Base-by-base conservation (phyloP, 2,329 filamentous ascomycete species). In the Eutypella sp. region DNA sequence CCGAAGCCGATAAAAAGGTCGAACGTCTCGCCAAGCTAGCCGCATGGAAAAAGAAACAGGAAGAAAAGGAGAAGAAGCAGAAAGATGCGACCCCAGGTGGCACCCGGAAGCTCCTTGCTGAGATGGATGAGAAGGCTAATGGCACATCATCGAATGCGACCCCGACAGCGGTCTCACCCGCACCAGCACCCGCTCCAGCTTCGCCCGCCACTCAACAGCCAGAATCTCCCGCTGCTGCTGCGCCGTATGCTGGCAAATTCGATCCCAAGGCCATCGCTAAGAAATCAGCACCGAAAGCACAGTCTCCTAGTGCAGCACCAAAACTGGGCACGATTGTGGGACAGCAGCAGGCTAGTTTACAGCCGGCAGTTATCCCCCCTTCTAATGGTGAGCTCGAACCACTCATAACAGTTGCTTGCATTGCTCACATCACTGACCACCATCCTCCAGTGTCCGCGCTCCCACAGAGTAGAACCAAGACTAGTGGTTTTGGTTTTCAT, bases 11-110 rank as follows among this genome's bases (percentile, higher is more conserved):
- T 41, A 89, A 87, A 61, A 89, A 91, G 64, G 86, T 85, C 41
- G 87, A 92, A 65, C 76, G 87, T 51, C 74, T 90, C 37, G 88
- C 88, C 23, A 91, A 89, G 62, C 70, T 95, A 23, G 88, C 92
- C 64, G 87, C 88, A 47, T 96, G 90, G 91, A 96, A 96, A 69
- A 87, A 89, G 67, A 92, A 91, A 68, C 85, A 89, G 62, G 87
- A 89, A 53, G 82, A 83, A 61, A 84, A 85, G 56, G 84, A 85
- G 57, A 88, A 88, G 62, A 88, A 88, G 62, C 81, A 87, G 61
- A 83, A 81, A 58, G 80, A 86, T 57, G 76, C 83, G 38, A 81
- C 81, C 44, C 73, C 79, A 34, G 80, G 79, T 47, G 82, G 81
- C 52, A 78, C 84, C 33, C 75, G 81, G 55, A 86, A 78, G 57